Conservation (phyloP, 1,284 basidiomycete genomes). For the Rhodotorula sp. region DNA sequence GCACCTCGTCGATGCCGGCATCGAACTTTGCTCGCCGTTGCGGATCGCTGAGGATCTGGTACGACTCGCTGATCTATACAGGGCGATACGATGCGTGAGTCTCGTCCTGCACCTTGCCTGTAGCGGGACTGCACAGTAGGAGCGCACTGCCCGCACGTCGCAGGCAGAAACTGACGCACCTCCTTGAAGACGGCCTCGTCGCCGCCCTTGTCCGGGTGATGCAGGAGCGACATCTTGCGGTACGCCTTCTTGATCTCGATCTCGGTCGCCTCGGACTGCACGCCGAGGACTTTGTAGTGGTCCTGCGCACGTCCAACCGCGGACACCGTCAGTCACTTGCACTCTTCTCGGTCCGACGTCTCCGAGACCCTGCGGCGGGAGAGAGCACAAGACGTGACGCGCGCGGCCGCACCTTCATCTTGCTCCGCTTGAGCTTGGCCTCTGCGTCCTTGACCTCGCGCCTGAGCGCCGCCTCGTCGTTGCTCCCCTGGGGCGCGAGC, state of each 20-base stretch:
- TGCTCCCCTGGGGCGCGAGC: slow-evolving; percentile 59
- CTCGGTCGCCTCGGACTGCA: slow-evolving; percentile 56
- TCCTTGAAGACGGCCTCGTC: slow-evolving; percentile 16
- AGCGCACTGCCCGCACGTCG: no score
- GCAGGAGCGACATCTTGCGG: slow-evolving; percentile 68
- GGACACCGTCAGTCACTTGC: no score
- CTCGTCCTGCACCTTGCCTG: no score
- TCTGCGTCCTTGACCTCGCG: slow-evolving; percentile 74
- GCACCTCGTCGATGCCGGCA: slow-evolving; percentile 43
- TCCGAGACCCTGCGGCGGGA: slow-evolving; percentile 49
- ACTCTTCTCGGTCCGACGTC: no score
- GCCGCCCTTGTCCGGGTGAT: slow-evolving; percentile 56
- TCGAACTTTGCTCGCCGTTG: slow-evolving; percentile 61
- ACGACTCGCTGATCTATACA: slow-evolving; percentile 56
- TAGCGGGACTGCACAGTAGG: no score
- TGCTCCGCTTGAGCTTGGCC: slow-evolving; percentile 72
- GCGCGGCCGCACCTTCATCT: slow-evolving; percentile 64
- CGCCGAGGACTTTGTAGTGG: slow-evolving; percentile 45
- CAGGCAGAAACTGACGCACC: no score
- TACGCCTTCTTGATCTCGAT: slow-evolving; percentile 69
- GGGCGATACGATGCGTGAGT: neutral
- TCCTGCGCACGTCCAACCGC: slow-evolving; percentile 39
- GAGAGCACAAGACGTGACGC: slow-evolving; percentile 62
- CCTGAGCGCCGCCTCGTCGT: slow-evolving; percentile 65
- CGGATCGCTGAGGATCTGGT: slow-evolving; percentile 73